Evolutionary conservation across 305 asterid species (phyloP).

Genomic region (Coffea humblotiana): DNA sequence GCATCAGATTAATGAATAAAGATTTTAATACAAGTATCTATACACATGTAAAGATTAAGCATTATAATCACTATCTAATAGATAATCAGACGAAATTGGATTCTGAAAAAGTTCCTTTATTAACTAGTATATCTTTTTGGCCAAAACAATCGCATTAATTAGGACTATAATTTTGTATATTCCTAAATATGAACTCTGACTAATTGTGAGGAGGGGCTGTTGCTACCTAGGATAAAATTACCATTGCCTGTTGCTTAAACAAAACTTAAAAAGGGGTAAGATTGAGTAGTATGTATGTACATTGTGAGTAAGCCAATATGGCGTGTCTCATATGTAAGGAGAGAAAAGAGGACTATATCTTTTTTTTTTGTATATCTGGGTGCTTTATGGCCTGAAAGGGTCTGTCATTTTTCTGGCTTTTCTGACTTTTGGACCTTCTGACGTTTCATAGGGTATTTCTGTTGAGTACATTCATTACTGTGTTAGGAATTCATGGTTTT

Average conservation of each 20-base stretch:
- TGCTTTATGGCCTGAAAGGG: constrained; percentile 25
- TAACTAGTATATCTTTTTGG: no score
- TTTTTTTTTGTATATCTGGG: constrained; percentile 15
- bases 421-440: constrained; percentile 3
- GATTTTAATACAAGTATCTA: background rate
- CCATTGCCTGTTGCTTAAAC: background rate
- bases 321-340: background rate
- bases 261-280: background rate
- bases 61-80: background rate
- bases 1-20: background rate
- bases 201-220: background rate
- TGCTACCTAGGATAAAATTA: background rate
- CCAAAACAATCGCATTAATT: no score
- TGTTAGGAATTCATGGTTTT: background rate
- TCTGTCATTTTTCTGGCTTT: constrained; percentile 4
- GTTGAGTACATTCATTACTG: constrained; percentile 1
- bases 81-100: no score
- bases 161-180: background rate
- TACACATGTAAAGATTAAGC: background rate
- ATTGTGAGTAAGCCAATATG: background rate
- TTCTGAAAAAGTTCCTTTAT: background rate
- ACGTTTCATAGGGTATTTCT: background rate
- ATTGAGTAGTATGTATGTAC: no score
- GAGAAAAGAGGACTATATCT: background rate
- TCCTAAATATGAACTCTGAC: background rate